Base-by-base conservation (phyloP, 192 early-diverging fungal genomes). In the Pilaira anomala region DNA sequence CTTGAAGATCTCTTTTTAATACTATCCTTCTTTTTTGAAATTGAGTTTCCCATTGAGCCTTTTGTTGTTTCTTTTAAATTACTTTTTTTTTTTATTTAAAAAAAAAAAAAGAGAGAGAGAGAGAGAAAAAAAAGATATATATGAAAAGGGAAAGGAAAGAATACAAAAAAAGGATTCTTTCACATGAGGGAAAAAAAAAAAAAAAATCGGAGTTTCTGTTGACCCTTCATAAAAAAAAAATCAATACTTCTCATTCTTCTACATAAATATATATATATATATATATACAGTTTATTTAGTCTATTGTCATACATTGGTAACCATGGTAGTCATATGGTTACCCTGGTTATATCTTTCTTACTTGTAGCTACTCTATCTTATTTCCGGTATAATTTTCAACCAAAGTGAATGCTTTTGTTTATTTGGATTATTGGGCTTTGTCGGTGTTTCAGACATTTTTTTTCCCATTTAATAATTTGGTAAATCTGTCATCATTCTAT, bases 31-130 rank as follows among this genome's bases (percentile, higher is more conserved):
- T 57, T 57, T 40, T 57, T 57, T 8, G 55, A 57, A 36, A 57
- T n/a, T 57, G 55, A 57, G 24, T 57, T 57, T 21, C 55, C 55
- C 55, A 57, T 57, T 36, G 28, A 16, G 18, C n/a, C n/a, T 49
- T 22, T 22, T 49, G 30, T 33, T 33, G 7, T 7, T 33, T 33
- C 7, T 33, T 33, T 33, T 33, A 2, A 29, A 14, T 45, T n/a
- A 4, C 4, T 28, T 54, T 54, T 53, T 29, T 9, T 12, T 54
- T 33, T n/a, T 33, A 33, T 29, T 2, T 33, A 33, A 2, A 54
- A 21, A 28, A 54, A 54, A 29, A 33, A 53, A n/a, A 53, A 18
- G 9, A 30, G 28, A 14, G n/a, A 53, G 28, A 26, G 26, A 4
- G 26, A 30, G 29, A 16, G 28, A n/a, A n/a, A n/a, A n/a, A n/a